A percentile compares a stretch with the other conserved stretches of the same genome.
phyloP scores from a whole-genome alignment of 1,284 basidiomycete genomes.

The Tilletia horrida region DNA sequence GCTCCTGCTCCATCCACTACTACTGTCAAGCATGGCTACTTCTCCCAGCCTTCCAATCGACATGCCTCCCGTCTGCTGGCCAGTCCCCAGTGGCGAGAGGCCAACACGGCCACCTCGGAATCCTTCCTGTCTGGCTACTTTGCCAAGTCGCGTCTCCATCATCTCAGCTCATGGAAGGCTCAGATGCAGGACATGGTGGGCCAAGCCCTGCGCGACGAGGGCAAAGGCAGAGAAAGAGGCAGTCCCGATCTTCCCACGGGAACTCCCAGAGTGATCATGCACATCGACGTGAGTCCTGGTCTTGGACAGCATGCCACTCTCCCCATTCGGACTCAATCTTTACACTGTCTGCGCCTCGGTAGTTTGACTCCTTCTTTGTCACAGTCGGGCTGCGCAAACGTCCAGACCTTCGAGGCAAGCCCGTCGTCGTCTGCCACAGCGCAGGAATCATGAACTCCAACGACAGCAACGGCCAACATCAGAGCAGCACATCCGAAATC shows the following conservation, averaged over 20 bases:
- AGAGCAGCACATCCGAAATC: conserved; percentile 64
- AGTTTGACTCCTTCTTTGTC: conserved; percentile 94
- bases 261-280: conserved; percentile 52
- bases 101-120: conserved; percentile 76
- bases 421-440: conserved; percentile 91
- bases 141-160: conserved; percentile 84
- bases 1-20: background rate
- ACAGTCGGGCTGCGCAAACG: conserved; percentile 44
- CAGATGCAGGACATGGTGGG: conserved; percentile 78
- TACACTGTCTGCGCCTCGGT: background rate
- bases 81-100: conserved; percentile 67
- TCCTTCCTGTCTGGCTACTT: conserved; percentile 88
- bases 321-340: background rate
- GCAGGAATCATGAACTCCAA: conserved; percentile 13
- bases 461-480: background rate
- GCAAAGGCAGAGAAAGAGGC: conserved; percentile 71
- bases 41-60: conserved; percentile 35
- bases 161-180: conserved; percentile 86
- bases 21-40: conserved; percentile 24
- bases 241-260: conserved; percentile 48
- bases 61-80: conserved; percentile 42
- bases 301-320: no score
- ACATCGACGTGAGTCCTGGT: conserved; percentile 36
- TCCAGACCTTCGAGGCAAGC: conserved; percentile 57
- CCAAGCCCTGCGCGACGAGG: conserved; percentile 61